Evolutionary conservation across 257 asterid genomes (phyloP).

Genomic region (Petunia secreta): DNA sequence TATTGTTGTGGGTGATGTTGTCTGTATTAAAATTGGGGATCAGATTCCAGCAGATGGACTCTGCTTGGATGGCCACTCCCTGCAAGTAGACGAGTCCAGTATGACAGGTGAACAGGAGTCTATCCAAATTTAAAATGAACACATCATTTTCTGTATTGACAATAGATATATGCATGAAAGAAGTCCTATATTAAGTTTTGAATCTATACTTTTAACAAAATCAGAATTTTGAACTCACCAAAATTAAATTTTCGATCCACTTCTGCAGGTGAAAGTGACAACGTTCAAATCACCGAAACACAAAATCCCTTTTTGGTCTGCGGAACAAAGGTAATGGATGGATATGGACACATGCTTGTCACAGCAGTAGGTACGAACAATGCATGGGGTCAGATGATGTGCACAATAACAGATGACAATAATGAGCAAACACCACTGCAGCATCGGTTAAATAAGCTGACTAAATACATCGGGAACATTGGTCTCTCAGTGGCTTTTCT

Average conservation of each 20-base stretch:
- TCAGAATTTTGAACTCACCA: background rate
- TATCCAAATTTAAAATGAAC: background rate
- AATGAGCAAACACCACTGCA: slow-evolving; percentile 30
- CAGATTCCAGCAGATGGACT: slow-evolving; percentile 55
- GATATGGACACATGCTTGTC: slow-evolving; percentile 37
- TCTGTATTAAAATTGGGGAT: slow-evolving; percentile 50
- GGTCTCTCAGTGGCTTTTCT: slow-evolving; percentile 22
- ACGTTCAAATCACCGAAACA: slow-evolving; percentile 24
- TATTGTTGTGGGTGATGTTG: slow-evolving; percentile 40
- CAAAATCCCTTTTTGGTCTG: slow-evolving; percentile 38
- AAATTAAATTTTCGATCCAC: background rate
- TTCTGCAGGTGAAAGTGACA: slow-evolving; percentile 37
- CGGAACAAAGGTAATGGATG: slow-evolving; percentile 44
- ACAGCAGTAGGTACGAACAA: slow-evolving; percentile 41
- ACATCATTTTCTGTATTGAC: background rate
- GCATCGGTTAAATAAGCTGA: slow-evolving; percentile 15
- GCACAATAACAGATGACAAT: slow-evolving; percentile 26
- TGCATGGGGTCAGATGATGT: slow-evolving; percentile 47
- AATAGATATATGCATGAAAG: background rate
- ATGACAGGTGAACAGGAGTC: slow-evolving; percentile 35
- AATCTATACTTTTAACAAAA: background rate
- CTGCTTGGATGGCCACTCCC: slow-evolving; percentile 45
- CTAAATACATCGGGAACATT: slow-evolving; percentile 23
- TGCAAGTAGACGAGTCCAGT: slow-evolving; percentile 46
- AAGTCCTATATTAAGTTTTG: background rate